Conservation (phyloP, 192 early-diverging fungal species). For the Cladochytrium replicatum region DNA sequence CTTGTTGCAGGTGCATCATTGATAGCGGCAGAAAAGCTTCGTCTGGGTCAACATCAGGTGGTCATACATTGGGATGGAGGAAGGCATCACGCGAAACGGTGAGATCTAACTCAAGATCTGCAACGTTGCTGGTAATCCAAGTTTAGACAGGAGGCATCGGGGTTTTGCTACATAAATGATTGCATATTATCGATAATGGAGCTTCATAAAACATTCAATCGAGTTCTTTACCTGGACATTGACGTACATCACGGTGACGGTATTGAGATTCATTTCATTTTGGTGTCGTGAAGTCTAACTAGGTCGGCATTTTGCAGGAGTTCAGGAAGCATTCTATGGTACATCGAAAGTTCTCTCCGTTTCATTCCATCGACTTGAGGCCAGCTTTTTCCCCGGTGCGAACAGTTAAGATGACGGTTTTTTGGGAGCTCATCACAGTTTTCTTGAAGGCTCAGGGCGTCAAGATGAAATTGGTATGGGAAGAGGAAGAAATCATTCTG, state of each 20-base stretch:
- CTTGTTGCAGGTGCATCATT: too few species aligned
- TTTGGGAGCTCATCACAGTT: background rate
- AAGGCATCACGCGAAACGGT: too few species aligned
- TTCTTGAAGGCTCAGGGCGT: conserved; percentile 14
- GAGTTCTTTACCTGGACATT: too few species aligned
- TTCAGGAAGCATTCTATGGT: conserved; percentile 24
- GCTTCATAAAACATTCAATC: too few species aligned
- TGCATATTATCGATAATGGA: too few species aligned
- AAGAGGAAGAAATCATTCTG: conserved; percentile 10
- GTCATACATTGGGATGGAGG: too few species aligned
- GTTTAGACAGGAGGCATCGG: too few species aligned
- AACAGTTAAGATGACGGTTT: conserved; percentile 1
- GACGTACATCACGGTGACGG: conserved; percentile 93
- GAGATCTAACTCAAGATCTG: too few species aligned
- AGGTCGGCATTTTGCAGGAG: conserved; percentile 25
- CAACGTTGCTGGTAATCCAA: too few species aligned
- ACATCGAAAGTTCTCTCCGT: conserved; percentile 21
- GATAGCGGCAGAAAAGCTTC: too few species aligned
- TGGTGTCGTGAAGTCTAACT: background rate
- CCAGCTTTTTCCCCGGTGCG: conserved; percentile 30
- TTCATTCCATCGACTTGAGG: conserved; percentile 21
- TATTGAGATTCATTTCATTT: background rate
- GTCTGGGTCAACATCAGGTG: too few species aligned
- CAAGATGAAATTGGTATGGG: background rate
- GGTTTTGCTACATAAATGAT: too few species aligned